Conservation (phyloP, 768 basidiomycete genomes). For the Tulasnella sp. region DNA sequence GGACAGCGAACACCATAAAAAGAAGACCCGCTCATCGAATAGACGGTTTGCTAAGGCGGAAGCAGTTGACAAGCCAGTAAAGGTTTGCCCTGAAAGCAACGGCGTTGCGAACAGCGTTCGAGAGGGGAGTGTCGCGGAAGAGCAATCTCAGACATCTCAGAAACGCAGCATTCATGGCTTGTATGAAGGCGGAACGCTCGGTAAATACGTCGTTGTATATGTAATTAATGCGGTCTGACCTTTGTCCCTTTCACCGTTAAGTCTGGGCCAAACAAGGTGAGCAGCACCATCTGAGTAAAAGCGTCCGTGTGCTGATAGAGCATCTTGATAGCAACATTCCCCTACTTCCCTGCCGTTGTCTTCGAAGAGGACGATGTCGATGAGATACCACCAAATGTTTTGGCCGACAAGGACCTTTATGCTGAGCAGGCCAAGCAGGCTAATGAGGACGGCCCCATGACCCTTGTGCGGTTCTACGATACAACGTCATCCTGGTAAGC, state of each 20-base stretch:
- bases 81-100: not conserved
- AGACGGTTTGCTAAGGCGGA: not conserved
- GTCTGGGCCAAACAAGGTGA: constrained; percentile 82
- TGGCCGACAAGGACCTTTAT: constrained; percentile 30
- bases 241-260: constrained; percentile 36
- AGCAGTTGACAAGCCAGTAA: not conserved
- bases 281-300: constrained; percentile 34
- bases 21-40: not conserved
- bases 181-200: constrained; percentile 54
- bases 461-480: constrained; percentile 78
- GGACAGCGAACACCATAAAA: not conserved
- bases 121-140: constrained; percentile 22
- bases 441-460: constrained; percentile 38
- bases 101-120: not conserved
- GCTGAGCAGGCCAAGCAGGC: constrained; percentile 31
- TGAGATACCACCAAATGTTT: constrained; percentile 48
- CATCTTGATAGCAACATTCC: constrained; percentile 55
- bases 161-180: too few species aligned
- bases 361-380: constrained; percentile 55
- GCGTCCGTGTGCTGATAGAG: not conserved
- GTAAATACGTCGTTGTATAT: constrained; percentile 42
- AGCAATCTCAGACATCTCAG: not conserved
- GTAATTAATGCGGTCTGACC: not conserved
- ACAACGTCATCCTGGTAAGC: constrained; percentile 58
- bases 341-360: constrained; percentile 86